Conservation (phyloP, 164 flowering plant genomes). For the Kingdonia uniflora region DNA sequence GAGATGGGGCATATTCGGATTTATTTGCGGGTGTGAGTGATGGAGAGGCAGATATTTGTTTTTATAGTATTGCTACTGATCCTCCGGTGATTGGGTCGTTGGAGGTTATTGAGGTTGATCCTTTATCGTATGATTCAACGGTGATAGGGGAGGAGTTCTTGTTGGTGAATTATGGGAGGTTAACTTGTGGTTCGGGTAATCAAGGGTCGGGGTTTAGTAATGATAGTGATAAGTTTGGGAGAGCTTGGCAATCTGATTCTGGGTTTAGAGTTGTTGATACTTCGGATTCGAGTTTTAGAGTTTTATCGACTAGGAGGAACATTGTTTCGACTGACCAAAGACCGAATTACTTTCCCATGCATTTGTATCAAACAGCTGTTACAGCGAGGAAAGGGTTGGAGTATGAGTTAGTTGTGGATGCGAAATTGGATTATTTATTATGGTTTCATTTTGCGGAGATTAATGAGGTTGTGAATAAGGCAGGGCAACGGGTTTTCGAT, state of each 20-base stretch:
- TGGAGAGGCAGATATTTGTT: slow-evolving; percentile 61
- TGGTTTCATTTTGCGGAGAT: slow-evolving; percentile 98
- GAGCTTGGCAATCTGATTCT: slow-evolving; percentile 78
- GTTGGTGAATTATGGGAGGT: slow-evolving; percentile 78
- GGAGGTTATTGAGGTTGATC: slow-evolving; percentile 60
- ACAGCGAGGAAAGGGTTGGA: slow-evolving; percentile 31
- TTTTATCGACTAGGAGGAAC: slow-evolving; percentile 24
- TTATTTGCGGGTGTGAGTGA: slow-evolving; percentile 52
- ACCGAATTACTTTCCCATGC: slow-evolving; percentile 83
- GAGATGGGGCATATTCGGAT: slow-evolving; percentile 87
- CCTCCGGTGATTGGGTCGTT: slow-evolving; percentile 74
- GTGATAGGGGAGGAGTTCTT: slow-evolving; percentile 22
- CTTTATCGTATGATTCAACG: slow-evolving; percentile 37
- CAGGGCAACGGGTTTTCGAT: slow-evolving; percentile 79
- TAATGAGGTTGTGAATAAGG: slow-evolving; percentile 43
- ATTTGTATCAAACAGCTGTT: slow-evolving; percentile 65
- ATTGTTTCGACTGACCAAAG: slow-evolving; percentile 27
- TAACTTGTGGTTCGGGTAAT: slow-evolving; percentile 49
- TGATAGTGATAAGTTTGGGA: slow-evolving; percentile 66
- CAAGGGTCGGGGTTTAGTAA: slow-evolving; percentile 29
- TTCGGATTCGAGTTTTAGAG: slow-evolving; percentile 6
- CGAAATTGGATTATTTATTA: slow-evolving; percentile 77
- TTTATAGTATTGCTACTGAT: slow-evolving; percentile 92
- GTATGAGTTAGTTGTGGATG: slow-evolving; percentile 64
- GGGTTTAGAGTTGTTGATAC: slow-evolving; percentile 18